phyloP scores from a whole-genome alignment of 2,329 filamentous ascomycete genomes.

The Geosmithia morbida region DNA sequence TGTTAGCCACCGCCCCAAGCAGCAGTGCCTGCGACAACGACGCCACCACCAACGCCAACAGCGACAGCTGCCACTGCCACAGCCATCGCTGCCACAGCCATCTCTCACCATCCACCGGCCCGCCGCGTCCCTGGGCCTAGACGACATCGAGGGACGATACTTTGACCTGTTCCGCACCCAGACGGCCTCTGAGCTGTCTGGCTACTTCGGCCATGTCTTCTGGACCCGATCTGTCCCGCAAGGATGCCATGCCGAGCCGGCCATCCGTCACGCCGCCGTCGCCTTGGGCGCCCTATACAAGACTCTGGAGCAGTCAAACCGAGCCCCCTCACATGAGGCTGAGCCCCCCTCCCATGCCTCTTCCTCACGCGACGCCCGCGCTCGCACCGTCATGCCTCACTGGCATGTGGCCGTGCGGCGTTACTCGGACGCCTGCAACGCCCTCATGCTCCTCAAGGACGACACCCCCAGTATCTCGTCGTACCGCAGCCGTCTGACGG shows the following conservation, averaged over 20 bases:
- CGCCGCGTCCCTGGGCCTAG: constrained; percentile 28
- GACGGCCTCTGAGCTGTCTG: constrained; percentile 48
- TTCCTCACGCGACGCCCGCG: neutral
- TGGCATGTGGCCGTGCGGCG: constrained; percentile 46
- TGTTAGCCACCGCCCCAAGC: neutral
- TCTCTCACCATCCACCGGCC: constrained; percentile 25
- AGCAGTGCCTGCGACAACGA: neutral
- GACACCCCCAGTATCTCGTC: constrained; percentile 22
- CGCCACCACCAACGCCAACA: constrained; percentile 1
- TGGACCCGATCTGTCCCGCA: constrained; percentile 50
- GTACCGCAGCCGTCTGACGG: constrained; percentile 44
- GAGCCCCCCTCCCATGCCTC: neutral
- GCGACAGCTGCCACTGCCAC: constrained; percentile 12
- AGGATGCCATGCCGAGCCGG: constrained; percentile 45
- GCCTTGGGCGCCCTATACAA: constrained; percentile 54
- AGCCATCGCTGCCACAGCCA: constrained; percentile 1
- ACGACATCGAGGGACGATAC: constrained; percentile 38
- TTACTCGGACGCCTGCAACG: constrained; percentile 41
- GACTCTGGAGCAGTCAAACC: constrained; percentile 42
- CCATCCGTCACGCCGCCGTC: constrained; percentile 50
- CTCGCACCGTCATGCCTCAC: constrained; percentile 29
- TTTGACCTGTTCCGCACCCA: constrained; percentile 48
- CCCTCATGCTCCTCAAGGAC: constrained; percentile 28
- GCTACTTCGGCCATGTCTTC: constrained; percentile 52
- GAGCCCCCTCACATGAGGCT: neutral